Conservation (phyloP, 2,329 filamentous ascomycete genomes). For the Hymenoscyphus occultus region DNA sequence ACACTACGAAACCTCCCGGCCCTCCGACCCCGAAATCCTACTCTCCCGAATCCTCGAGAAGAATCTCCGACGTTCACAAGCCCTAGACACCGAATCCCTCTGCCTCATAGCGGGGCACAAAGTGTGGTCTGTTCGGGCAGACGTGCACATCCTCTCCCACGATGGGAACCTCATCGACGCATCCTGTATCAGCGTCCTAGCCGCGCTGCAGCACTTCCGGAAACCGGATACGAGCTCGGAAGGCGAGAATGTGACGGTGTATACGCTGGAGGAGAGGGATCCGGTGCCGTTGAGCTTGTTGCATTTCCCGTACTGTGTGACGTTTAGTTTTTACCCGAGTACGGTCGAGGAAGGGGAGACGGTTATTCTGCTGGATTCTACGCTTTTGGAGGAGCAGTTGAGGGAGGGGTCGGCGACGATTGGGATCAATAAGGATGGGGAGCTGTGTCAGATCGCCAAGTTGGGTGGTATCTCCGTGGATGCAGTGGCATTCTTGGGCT, state of each 20-base stretch:
- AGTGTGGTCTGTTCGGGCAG: conserved; percentile 87
- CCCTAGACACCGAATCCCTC: conserved; percentile 91
- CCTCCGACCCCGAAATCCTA: conserved; percentile 79
- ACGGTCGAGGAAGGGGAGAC: conserved; percentile 62
- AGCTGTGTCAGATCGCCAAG: conserved; percentile 62
- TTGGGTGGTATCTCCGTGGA: conserved; percentile 81
- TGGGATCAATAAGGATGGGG: conserved; percentile 46
- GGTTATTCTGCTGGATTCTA: conserved; percentile 69
- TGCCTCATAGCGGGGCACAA: conserved; percentile 89
- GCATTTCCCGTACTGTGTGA: conserved; percentile 88
- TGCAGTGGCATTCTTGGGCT: conserved; percentile 73
- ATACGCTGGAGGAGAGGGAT: conserved; percentile 79
- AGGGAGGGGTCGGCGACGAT: conserved; percentile 72
- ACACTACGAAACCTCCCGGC: conserved; percentile 80
- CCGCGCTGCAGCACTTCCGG: conserved; percentile 85
- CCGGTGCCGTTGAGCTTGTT: conserved; percentile 87
- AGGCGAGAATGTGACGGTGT: conserved; percentile 80
- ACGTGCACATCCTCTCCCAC: conserved; percentile 86
- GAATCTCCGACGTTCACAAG: conserved; percentile 85
- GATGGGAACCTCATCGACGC: conserved; percentile 89
- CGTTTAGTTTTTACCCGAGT: conserved; percentile 73
- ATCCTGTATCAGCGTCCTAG: conserved; percentile 81
- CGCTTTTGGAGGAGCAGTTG: conserved; percentile 72
- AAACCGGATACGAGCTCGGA: conserved; percentile 86
- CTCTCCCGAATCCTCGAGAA: conserved; percentile 90